phyloP scores from a whole-genome alignment of 768 basidiomycete genomes.

The Cystobasidium tubakii region DNA sequence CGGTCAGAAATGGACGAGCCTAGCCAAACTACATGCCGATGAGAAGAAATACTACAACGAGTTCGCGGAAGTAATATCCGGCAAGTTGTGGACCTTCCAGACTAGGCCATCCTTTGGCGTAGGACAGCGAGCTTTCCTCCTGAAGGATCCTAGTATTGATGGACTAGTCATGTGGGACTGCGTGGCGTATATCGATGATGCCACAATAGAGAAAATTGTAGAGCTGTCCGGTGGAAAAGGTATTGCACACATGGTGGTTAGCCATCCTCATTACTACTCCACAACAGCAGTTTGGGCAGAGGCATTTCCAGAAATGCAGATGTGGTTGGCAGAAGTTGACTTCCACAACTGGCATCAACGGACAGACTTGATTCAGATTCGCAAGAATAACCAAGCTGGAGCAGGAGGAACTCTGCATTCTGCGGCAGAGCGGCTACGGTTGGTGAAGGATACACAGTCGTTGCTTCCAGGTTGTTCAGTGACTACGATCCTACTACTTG shows the following conservation, averaged over 20 bases:
- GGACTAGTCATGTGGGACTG: slow-evolving; percentile 37
- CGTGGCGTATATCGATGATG: slow-evolving; percentile 34
- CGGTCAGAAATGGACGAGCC: slow-evolving; percentile 38
- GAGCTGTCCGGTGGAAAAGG: slow-evolving; percentile 36
- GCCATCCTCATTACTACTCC: slow-evolving; percentile 34
- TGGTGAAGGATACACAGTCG: slow-evolving; percentile 25
- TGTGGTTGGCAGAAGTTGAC: slow-evolving; percentile 23
- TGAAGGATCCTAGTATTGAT: slow-evolving; percentile 17
- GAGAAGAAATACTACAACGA: slow-evolving; percentile 20
- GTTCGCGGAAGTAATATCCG: slow-evolving; percentile 32
- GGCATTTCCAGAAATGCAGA: slow-evolving; percentile 32
- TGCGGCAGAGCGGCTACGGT: slow-evolving; percentile 12
- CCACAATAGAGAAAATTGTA: slow-evolving; percentile 31
- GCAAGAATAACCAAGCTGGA: neutral
- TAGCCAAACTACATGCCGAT: neutral
- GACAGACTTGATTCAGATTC: slow-evolving; percentile 14
- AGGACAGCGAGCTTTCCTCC: slow-evolving; percentile 35
- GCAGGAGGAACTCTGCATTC: neutral
- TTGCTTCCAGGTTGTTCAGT: neutral
- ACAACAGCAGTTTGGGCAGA: slow-evolving; percentile 23
- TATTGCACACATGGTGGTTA: slow-evolving; percentile 19
- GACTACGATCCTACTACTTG: slow-evolving; percentile 23
- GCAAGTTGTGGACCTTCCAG: slow-evolving; percentile 23
- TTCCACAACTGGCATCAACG: slow-evolving; percentile 35
- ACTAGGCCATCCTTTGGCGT: slow-evolving; percentile 35